These are phyloP conservation scores for Melastoma malabathricum DNA, from an alignment of 345 rosid genomes.

Conservation along the genomic window DNA sequence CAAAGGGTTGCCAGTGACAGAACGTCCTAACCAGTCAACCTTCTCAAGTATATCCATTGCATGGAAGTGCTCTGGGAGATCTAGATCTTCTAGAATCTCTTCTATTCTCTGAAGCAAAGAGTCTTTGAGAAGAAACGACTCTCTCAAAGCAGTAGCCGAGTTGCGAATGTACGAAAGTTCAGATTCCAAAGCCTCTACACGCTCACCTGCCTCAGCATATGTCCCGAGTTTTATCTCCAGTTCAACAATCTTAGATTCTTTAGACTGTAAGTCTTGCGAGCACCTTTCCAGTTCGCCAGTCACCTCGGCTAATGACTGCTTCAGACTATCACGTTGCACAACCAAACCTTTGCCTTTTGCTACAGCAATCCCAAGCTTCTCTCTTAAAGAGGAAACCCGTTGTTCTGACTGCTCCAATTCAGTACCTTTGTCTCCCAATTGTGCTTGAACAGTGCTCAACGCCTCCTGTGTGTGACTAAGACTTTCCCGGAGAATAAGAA, in stretches of 20 bases:
- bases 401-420: slow-evolving; percentile 85
- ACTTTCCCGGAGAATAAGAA: slow-evolving; percentile 35
- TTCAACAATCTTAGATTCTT: slow-evolving; percentile 57
- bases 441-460: slow-evolving; percentile 26
- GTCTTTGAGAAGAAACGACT: slow-evolving; percentile 91
- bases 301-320: slow-evolving; percentile 59
- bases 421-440: slow-evolving; percentile 39
- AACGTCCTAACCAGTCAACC: slow-evolving; percentile 89
- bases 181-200: slow-evolving; percentile 86
- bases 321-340: slow-evolving; percentile 69
- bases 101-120: slow-evolving; percentile 88
- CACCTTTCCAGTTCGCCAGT: slow-evolving; percentile 64
- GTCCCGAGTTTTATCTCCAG: slow-evolving; percentile 58
- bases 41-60: slow-evolving; percentile 75
- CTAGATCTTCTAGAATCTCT: slow-evolving; percentile 84
- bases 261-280: slow-evolving; percentile 59
- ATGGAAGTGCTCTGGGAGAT: slow-evolving; percentile 86
- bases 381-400: slow-evolving; percentile 67
- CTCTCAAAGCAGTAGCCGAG: slow-evolving; percentile 88
- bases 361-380: slow-evolving; percentile 94
- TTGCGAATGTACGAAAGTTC: slow-evolving; percentile 97
- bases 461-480: slow-evolving; percentile 44
- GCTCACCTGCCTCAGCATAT: slow-evolving; percentile 82
- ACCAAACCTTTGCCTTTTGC: slow-evolving; percentile 89
- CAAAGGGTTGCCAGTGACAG: slow-evolving; percentile 39